Evolutionary conservation across 495 filamentous ascomycete species (phyloP).

Genomic region (Trichoderma reesei): DNA sequence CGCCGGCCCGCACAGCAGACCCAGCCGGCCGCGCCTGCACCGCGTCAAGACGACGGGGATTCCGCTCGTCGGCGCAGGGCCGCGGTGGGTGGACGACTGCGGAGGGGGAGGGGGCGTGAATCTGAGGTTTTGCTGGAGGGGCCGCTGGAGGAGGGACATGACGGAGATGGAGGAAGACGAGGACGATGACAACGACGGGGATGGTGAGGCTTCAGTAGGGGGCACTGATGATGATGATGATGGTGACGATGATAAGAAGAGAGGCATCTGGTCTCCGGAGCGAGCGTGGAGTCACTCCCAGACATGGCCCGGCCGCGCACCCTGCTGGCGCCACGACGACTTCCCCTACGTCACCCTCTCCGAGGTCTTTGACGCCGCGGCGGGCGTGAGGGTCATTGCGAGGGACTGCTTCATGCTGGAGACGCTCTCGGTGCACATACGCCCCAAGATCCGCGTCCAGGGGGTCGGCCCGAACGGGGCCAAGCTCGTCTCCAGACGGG

Average conservation of each 20-base stretch:
- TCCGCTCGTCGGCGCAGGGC: slow-evolving; percentile 44
- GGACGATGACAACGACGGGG: background rate
- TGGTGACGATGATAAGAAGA: background rate
- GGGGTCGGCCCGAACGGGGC: background rate
- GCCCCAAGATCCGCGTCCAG: slow-evolving; percentile 18
- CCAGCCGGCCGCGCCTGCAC: slow-evolving; percentile 33
- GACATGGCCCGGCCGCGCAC: slow-evolving; percentile 30
- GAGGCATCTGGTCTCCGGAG: background rate
- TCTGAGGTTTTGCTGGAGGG: slow-evolving; percentile 34
- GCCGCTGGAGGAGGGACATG: slow-evolving; percentile 30
- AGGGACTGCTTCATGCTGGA: slow-evolving; percentile 43
- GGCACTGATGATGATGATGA: background rate
- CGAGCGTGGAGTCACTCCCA: background rate
- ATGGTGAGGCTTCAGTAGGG: background rate
- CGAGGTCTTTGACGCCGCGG: slow-evolving; percentile 41
- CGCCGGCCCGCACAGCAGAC: slow-evolving; percentile 31
- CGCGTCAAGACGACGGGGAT: slow-evolving; percentile 43
- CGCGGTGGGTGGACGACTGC: slow-evolving; percentile 41
- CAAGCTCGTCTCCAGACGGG: background rate
- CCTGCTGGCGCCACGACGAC: slow-evolving; percentile 47
- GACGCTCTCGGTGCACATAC: slow-evolving; percentile 23
- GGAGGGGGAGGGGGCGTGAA: slow-evolving; percentile 37
- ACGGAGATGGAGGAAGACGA: slow-evolving; percentile 12
- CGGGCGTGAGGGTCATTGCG: slow-evolving; percentile 46
- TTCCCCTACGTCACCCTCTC: slow-evolving; percentile 48